A percentile compares a stretch with the other conserved stretches of the same genome.
These are phyloP conservation scores for Penicillium flavigenum DNA, from an alignment of 495 filamentous ascomycete species.

Conservation along the genomic window DNA sequence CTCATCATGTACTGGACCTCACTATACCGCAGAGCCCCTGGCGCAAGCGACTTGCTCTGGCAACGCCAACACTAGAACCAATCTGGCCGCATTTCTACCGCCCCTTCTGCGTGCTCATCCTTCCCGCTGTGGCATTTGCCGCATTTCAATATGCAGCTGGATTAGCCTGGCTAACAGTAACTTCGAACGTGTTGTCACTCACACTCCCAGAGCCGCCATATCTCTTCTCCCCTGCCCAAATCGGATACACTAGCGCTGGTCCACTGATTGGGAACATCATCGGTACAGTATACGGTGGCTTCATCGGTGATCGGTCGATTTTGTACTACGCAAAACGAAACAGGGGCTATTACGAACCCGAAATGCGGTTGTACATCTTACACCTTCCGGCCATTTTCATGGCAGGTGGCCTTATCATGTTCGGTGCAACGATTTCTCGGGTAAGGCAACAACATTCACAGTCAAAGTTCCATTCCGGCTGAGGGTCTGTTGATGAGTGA, in stretches of 20 bases:
- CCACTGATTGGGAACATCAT: slow-evolving; percentile 44
- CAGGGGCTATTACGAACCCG: slow-evolving; percentile 44
- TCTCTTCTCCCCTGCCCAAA: slow-evolving; percentile 37
- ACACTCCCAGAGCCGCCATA: slow-evolving; percentile 44
- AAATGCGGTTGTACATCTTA: slow-evolving; percentile 43
- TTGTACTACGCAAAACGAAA: slow-evolving; percentile 39
- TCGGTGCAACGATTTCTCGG: slow-evolving; percentile 31
- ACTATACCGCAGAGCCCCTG: slow-evolving; percentile 29
- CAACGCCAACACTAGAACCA: slow-evolving; percentile 30
- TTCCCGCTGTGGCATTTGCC: slow-evolving; percentile 43
- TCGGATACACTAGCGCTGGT: slow-evolving; percentile 43
- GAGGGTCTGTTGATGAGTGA: background rate
- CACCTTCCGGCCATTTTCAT: slow-evolving; percentile 33
- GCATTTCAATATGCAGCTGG: slow-evolving; percentile 40
- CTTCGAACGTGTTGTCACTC: slow-evolving; percentile 30
- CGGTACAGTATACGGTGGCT: slow-evolving; percentile 38
- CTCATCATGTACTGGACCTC: slow-evolving; percentile 26
- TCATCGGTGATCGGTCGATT: slow-evolving; percentile 43
- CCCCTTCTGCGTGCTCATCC: slow-evolving; percentile 33
- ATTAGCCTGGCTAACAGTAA: slow-evolving; percentile 38
- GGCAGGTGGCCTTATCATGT: slow-evolving; percentile 39
- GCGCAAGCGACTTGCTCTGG: slow-evolving; percentile 26
- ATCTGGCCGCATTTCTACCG: slow-evolving; percentile 38
- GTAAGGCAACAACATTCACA: slow-evolving; percentile 18
- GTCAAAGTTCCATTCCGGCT: background rate